Conservation (phyloP, 805 yeast genomes). For the Zygoascus bituminiphila region DNA sequence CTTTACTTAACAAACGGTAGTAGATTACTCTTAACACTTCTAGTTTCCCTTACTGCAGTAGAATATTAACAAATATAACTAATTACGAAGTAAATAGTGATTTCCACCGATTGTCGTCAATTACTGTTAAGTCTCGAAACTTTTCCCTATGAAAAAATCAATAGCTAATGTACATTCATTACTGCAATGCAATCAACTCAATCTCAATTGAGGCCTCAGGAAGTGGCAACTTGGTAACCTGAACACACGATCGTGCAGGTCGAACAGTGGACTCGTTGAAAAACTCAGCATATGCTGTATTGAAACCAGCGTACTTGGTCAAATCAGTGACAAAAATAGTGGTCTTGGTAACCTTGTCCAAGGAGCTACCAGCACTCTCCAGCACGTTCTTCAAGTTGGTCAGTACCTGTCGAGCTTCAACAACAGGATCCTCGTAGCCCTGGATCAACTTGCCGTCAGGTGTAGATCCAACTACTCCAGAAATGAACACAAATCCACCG, state of each 20-base stretch:
- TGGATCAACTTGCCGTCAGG: conserved; percentile 66
- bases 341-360: conserved; percentile 78
- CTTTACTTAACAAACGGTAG: too few species aligned
- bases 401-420: conserved; percentile 33
- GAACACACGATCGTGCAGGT: conserved; percentile 98
- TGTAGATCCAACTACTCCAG: conserved; percentile 93
- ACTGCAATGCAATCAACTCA: conserved; percentile 82
- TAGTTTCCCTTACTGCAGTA: too few species aligned
- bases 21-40: too few species aligned
- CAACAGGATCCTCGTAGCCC: conserved; percentile 58
- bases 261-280: conserved; percentile 23
- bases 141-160: too few species aligned
- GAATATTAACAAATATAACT: too few species aligned
- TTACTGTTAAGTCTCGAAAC: too few species aligned
- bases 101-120: too few species aligned
- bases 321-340: conserved; percentile 89
- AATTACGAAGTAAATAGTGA: too few species aligned
- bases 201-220: conserved; percentile 72
- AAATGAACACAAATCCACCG: conserved; percentile 80
- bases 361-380: conserved; percentile 75
- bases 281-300: conserved; percentile 62
- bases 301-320: conserved; percentile 75
- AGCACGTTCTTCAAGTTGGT: conserved; percentile 49
- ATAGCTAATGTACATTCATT: too few species aligned
- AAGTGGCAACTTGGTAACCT: conserved; percentile 85